Base-by-base conservation (phyloP, 1,139 yeast genomes). In the Blastobotrys persicus region DNA sequence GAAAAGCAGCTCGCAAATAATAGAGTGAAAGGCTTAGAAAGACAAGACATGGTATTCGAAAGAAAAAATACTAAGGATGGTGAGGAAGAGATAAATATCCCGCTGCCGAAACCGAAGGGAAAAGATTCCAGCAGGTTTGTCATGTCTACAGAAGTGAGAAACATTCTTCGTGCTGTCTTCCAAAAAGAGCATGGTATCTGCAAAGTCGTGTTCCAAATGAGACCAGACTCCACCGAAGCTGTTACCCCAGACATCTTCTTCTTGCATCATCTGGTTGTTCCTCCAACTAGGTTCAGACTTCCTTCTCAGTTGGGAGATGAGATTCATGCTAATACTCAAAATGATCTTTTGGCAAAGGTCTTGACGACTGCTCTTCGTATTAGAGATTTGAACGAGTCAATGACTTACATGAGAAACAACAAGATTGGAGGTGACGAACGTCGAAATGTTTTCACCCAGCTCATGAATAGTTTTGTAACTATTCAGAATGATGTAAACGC, bases 241-340 rank as follows among this genome's bases (percentile, higher is more conserved):
- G 80, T 87, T 11, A 72, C 78, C 35, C 85, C 96, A n/a, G 96
- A 92, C 63, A 79, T 88, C 76, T 94, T 92, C 70, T 94, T 94
- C 73, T 77, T 88, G 60, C 91, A 87, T 59, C 80, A 88, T 4
- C 73, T 94, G 52, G 85, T 89, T 47, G 98, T 94, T 33, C 98
- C 99, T 32, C 94, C 98, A 45, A 94, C 98, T 2, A 79, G 98
- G 69, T 94, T 92, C 75, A 80, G 99, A 70, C 78, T 92, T 58
- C 98, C 98, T 13, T 85, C 96, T n/a, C 91, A 91, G 68, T 76
- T 94, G 52, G 98, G 98, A 50, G 98, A 92, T 52, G 96, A 88
- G 67, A 81, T 92, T 55, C 98, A 92, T 67, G 96, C 94, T 70
- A 91, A 89, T 68, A 74, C 94, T 46, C 96, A 91, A 71, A 92